Conservation (phyloP, 2,329 filamentous ascomycete species). For the Exophiala calicioides region DNA sequence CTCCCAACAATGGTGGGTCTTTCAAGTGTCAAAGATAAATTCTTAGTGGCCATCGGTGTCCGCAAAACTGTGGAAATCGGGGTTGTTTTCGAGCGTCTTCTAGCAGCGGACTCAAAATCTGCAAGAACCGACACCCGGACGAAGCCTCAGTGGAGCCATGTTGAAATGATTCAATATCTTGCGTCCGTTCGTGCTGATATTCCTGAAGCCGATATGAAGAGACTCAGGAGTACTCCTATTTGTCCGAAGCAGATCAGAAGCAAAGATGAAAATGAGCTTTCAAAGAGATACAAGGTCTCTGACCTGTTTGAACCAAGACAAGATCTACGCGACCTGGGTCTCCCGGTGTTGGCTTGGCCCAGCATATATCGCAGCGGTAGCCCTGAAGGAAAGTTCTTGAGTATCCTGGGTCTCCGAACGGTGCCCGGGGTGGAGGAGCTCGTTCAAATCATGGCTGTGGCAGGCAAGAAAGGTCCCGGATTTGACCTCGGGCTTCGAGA, state of each 20-base stretch:
- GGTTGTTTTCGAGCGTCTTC: conserved; percentile 85
- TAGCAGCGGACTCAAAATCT: conserved; percentile 55
- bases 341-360: conserved; percentile 83
- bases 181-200: conserved; percentile 89
- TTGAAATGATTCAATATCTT: conserved; percentile 92
- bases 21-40: conserved; percentile 84
- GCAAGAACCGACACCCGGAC: conserved; percentile 33
- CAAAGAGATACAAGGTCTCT: conserved; percentile 65
- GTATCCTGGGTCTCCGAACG: conserved; percentile 69
- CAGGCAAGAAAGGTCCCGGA: conserved; percentile 47
- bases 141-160: conserved; percentile 75
- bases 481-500: conserved; percentile 58
- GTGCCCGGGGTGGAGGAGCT: conserved; percentile 73
- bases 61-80: conserved; percentile 93
- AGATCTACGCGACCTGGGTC: conserved; percentile 64
- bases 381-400: conserved; percentile 73
- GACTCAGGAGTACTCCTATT: conserved; percentile 74
- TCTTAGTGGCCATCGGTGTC: conserved; percentile 79
- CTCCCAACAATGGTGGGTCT: conserved; percentile 77
- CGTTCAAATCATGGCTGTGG: conserved; percentile 72
- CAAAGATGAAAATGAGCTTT: conserved; percentile 55
- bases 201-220: conserved; percentile 75
- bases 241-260: conserved; percentile 70
- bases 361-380: conserved; percentile 66
- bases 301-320: conserved; percentile 81